Percentiles rank a stretch among this genome's conserved stretches.
Evolutionary conservation across 2,329 filamentous ascomycete genomes (phyloP).

Genomic region (Fusarium xyrophilum): DNA sequence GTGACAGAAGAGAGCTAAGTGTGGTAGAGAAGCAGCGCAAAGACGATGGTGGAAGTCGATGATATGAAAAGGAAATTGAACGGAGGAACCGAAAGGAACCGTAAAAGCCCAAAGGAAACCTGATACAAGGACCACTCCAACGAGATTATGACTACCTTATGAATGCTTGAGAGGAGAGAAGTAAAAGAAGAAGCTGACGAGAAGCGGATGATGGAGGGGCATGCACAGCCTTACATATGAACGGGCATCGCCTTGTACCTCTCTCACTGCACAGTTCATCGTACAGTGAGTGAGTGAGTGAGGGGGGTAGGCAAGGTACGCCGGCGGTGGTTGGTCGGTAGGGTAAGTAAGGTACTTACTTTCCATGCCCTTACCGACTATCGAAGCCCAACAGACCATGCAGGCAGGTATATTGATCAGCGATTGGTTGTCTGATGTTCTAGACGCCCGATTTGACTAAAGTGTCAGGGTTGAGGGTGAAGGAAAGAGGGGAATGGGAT

Average conservation of each 20-base stretch:
- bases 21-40: constrained; percentile 2
- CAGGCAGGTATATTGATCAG: not conserved
- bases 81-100: constrained; percentile 15
- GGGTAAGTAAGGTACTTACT: not conserved
- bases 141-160: constrained; percentile 6
- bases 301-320: not conserved
- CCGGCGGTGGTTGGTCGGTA: not conserved
- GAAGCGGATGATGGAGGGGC: constrained; percentile 8
- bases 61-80: constrained; percentile 18
- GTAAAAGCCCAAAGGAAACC: constrained; percentile 26
- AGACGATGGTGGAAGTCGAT: not conserved
- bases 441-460: constrained; percentile 12
- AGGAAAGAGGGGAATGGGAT: constrained; percentile 14
- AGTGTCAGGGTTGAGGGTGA: constrained; percentile 8
- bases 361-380: constrained; percentile 21
- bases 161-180: constrained; percentile 8
- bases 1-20: not conserved
- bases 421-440: constrained; percentile 19
- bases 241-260: not conserved
- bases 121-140: constrained; percentile 22
- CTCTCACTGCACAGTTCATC: constrained; percentile 8
- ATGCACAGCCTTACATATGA: not conserved
- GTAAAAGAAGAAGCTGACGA: constrained; percentile 11
- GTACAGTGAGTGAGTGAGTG: constrained; percentile 17
- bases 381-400: constrained; percentile 12